Evolutionary conservation across 257 asterid species (phyloP), one percentile per base, ranked within the genome.

Genomic region (Penstemon newberryi): DNA sequence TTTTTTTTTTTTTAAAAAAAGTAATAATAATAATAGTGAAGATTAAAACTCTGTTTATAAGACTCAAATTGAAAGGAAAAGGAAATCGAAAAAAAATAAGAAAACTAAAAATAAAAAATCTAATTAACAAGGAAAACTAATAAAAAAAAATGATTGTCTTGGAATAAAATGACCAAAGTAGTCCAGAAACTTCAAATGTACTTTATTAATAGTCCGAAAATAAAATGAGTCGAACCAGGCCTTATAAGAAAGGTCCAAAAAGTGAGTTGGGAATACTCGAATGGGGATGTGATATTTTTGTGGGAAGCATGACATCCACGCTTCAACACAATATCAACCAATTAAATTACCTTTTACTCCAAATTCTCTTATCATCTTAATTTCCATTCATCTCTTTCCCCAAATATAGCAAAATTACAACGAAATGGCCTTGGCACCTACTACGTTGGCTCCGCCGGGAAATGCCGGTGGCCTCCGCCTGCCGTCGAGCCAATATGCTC

Each of bases 221-320:
- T 25, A 25, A 25, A 25, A 25, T 2, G 1, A 25, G 33, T 2
- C 33, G 2, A 25, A 25, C 33, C 33, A 25, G 33, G 33, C 33
- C 33, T 25, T 25, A 25, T 25, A 25, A 77, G 77, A 70, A 66
- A 61, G 51, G 66, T 56, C 62, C 37, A 75, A 60, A 56, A 56
- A 54, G 76, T 72, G 71, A 46, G 75, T 19, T 47, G 57, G 71
- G 47, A 65, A 15, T 15, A 15, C 18, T 15, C 18, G 18, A 15
- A 15, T 15, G 18, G 33, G 33, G 33, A 25, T 25, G 52, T 25
- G 63, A 65, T 38, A 8, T 60, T 75, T 81, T 56, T 74, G 85
- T 77, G 81, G 88, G 91, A 70, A 72, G 87, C 66, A 76, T 78
- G 94, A 70, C 73, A 70, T 87, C 94, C 94, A 90, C 93, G 84